These are phyloP conservation scores for Fusarium sp. DNA, from an alignment of 2,329 filamentous ascomycete genomes.

Conservation along the genomic window DNA sequence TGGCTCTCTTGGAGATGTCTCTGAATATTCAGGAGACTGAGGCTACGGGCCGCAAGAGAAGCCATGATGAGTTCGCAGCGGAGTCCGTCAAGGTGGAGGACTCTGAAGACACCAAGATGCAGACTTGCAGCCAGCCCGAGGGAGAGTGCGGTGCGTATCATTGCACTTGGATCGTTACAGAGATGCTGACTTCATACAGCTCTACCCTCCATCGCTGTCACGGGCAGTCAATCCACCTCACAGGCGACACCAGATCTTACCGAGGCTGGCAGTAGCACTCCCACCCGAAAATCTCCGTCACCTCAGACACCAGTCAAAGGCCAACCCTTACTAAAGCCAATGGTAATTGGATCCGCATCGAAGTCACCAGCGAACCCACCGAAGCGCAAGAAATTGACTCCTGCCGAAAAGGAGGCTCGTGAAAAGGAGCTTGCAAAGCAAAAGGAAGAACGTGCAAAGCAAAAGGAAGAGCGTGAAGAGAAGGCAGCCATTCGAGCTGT, in stretches of 20 bases:
- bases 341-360: slow-evolving; percentile 20
- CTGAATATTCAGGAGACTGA: slow-evolving; percentile 62
- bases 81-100: slow-evolving; percentile 46
- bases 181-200: slow-evolving; percentile 37
- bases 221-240: slow-evolving; percentile 45
- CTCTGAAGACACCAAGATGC: slow-evolving; percentile 29
- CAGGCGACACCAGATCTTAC: slow-evolving; percentile 52
- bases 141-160: slow-evolving; percentile 41
- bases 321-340: background rate
- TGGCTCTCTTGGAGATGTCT: slow-evolving; percentile 63
- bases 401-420: slow-evolving; percentile 54
- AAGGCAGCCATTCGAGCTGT: slow-evolving; percentile 42
- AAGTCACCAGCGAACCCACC: slow-evolving; percentile 39
- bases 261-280: slow-evolving; percentile 57
- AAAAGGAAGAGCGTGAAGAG: slow-evolving; percentile 52
- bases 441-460: slow-evolving; percentile 45
- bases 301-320: slow-evolving; percentile 49
- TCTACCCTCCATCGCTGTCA: slow-evolving; percentile 39
- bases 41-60: slow-evolving; percentile 57
- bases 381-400: slow-evolving; percentile 59
- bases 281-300: slow-evolving; percentile 52
- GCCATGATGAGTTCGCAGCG: slow-evolving; percentile 58
- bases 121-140: slow-evolving; percentile 30
- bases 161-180: too few relatives aligned
- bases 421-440: slow-evolving; percentile 55